These are phyloP conservation scores for Apiotrichum domesticum DNA, from an alignment of 1,284 basidiomycete species.

Conservation along the genomic window DNA sequence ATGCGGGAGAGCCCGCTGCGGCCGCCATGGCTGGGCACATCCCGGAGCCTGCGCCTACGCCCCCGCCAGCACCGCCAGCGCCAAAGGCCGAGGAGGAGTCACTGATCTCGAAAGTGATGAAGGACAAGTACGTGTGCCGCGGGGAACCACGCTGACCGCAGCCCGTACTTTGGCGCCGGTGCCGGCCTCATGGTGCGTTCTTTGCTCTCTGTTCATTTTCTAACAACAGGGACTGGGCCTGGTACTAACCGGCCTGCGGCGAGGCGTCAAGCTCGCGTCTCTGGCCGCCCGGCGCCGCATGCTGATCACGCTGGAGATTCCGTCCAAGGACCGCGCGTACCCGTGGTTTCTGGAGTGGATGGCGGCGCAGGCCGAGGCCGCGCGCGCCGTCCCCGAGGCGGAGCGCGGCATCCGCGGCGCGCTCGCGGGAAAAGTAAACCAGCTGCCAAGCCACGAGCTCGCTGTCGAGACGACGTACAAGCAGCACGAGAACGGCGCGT, in stretches of 20 bases:
- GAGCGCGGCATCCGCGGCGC: slow-evolving; percentile 19
- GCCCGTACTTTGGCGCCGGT: slow-evolving; percentile 92
- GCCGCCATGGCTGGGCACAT: slow-evolving; percentile 3
- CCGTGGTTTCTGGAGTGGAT: slow-evolving; percentile 99
- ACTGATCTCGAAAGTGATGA: slow-evolving; percentile 30
- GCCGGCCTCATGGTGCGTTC: slow-evolving; percentile 83
- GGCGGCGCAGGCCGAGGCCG: slow-evolving; percentile 50
- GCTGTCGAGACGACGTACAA: slow-evolving; percentile 89
- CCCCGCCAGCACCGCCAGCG: neutral
- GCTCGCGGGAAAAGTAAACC: slow-evolving; percentile 46
- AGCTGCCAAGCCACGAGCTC: slow-evolving; percentile 78
- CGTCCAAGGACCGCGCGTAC: slow-evolving; percentile 90
- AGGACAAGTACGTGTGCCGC: slow-evolving; percentile 32
- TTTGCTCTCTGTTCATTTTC: neutral
- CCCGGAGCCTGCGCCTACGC: neutral
- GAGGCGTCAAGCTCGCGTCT: slow-evolving; percentile 63
- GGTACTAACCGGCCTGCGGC: slow-evolving; percentile 66
- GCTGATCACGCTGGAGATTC: slow-evolving; percentile 92
- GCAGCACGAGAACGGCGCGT: slow-evolving; percentile 80
- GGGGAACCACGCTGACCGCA: slow-evolving; percentile 38
- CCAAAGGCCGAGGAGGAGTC: neutral
- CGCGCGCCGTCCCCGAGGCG: slow-evolving; percentile 22
- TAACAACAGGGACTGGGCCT: slow-evolving; percentile 70
- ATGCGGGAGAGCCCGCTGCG: neutral
- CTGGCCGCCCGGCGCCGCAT: slow-evolving; percentile 77